A percentile compares a stretch with the other conserved stretches of the same genome.
Evolutionary conservation across 2,329 filamentous ascomycete genomes (phyloP).

Genomic region (Aspergillus hortae): DNA sequence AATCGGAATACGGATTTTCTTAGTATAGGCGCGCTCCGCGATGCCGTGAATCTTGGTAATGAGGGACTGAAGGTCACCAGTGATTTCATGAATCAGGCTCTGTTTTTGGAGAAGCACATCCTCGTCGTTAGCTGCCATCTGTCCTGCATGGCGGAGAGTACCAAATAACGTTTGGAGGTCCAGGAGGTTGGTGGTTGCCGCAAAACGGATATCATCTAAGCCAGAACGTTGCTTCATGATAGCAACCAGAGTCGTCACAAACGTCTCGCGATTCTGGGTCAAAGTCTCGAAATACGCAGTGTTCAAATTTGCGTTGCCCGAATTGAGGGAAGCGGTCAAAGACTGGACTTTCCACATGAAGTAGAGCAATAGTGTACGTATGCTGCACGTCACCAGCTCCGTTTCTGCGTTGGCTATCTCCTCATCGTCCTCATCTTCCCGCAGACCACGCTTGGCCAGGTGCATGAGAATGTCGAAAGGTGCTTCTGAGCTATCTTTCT

Average conservation of each 20-base stretch:
- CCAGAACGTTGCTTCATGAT: slow-evolving; percentile 49
- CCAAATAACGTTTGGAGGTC: slow-evolving; percentile 80
- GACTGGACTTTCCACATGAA: slow-evolving; percentile 87
- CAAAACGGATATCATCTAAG: slow-evolving; percentile 74
- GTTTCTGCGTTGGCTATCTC: slow-evolving; percentile 75
- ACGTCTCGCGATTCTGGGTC: slow-evolving; percentile 57
- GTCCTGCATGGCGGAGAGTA: slow-evolving; percentile 57
- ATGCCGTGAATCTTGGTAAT: slow-evolving; percentile 74
- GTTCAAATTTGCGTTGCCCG: slow-evolving; percentile 55
- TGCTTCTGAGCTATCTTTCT: slow-evolving; percentile 36
- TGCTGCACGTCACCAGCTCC: slow-evolving; percentile 69
- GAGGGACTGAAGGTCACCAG: slow-evolving; percentile 58
- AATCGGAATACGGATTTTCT: slow-evolving; percentile 50
- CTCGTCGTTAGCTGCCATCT: slow-evolving; percentile 37
- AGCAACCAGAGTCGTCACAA: slow-evolving; percentile 46
- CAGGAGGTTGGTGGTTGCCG: slow-evolving; percentile 71
- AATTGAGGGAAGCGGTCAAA: slow-evolving; percentile 53
- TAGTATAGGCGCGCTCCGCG: slow-evolving; percentile 74
- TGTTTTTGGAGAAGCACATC: slow-evolving; percentile 55
- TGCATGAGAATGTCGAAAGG: slow-evolving; percentile 66
- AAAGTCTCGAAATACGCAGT: slow-evolving; percentile 65
- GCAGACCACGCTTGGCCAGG: slow-evolving; percentile 70
- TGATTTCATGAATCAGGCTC: slow-evolving; percentile 66
- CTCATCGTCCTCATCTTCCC: slow-evolving; percentile 59
- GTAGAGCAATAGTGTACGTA: slow-evolving; percentile 77